Conservation (phyloP, 148 eudicot species). For the Polygonum aviculare region DNA sequence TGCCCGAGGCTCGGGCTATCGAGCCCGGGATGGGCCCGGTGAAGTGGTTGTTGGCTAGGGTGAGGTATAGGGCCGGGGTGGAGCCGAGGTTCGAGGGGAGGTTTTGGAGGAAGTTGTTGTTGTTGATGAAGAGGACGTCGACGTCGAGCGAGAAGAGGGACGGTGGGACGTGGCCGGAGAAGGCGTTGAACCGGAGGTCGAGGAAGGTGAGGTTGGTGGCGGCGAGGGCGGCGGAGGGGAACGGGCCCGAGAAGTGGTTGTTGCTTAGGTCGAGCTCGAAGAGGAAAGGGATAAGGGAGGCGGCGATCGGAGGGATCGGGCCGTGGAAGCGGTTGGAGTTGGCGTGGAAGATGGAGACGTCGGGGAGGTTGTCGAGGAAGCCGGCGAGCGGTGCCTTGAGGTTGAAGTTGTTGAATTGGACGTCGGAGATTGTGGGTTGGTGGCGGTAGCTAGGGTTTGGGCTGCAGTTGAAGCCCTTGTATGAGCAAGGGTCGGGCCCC, state of each 20-base stretch:
- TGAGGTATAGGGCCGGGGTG: constrained; percentile 13
- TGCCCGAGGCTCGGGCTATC: constrained; percentile 15
- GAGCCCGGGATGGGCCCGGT: constrained; percentile 17
- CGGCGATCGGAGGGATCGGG: too few species aligned
- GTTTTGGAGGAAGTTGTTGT: constrained; percentile 17
- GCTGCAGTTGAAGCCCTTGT: too few species aligned
- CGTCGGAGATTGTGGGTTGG: constrained; percentile 45
- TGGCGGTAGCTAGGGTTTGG: too few species aligned
- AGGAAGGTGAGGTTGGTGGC: constrained; percentile 35
- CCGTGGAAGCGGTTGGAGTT: too few species aligned
- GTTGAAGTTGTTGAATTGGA: constrained; percentile 62
- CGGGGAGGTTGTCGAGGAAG: constrained; percentile 44
- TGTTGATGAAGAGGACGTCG: constrained; percentile 11
- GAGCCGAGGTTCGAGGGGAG: constrained; percentile 19
- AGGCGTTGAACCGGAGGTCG: constrained; percentile 53
- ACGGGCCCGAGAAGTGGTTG: constrained; percentile 46
- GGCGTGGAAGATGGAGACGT: constrained; percentile 37
- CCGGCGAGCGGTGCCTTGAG: constrained; percentile 40
- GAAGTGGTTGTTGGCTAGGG: constrained; percentile 21
- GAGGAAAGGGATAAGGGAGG: too few species aligned
- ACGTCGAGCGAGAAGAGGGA: constrained; percentile 28
- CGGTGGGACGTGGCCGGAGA: constrained; percentile 58
- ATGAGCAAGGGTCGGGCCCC: too few species aligned
- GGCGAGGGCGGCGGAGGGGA: constrained; percentile 35
- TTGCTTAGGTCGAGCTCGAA: constrained; percentile 28